These are phyloP conservation scores for Pyrus pyrifolia DNA, from an alignment of 306 rosid genomes.

Conservation along the genomic window DNA sequence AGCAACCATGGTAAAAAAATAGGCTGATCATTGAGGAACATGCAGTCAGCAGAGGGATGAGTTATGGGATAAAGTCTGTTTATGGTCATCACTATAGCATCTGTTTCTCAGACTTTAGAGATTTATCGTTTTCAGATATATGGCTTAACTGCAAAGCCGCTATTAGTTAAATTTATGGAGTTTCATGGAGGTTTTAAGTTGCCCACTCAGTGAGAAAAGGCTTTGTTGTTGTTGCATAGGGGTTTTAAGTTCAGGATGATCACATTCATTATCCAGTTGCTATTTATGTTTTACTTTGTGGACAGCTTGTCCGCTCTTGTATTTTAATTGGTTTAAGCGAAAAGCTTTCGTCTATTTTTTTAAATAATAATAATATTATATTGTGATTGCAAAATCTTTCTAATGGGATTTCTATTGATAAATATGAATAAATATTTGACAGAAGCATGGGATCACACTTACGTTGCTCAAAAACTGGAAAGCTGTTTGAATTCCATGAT, in stretches of 20 bases:
- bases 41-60: neutral
- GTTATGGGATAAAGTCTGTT: neutral
- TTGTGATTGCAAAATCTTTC: neutral
- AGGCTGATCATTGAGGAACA: neutral
- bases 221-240: neutral
- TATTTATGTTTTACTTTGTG: neutral
- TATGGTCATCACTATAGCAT: neutral
- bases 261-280: neutral
- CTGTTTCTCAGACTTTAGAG: neutral
- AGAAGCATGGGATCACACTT: slow-evolving; percentile 20
- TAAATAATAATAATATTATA: too few species aligned
- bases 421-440: neutral
- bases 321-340: neutral
- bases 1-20: neutral
- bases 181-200: neutral
- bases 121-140: neutral
- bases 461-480: slow-evolving; percentile 92
- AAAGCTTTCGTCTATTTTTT: too few species aligned
- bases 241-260: neutral
- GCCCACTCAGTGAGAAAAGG: too few species aligned
- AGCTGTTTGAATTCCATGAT: slow-evolving; percentile 59
- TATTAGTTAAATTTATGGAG: neutral
- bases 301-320: neutral
- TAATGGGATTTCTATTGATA: neutral
- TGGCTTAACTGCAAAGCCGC: neutral